A percentile compares a stretch with the other conserved stretches of the same genome.
Evolutionary conservation across 2,329 filamentous ascomycete genomes (phyloP).

Genomic region (Calonectria montana): DNA sequence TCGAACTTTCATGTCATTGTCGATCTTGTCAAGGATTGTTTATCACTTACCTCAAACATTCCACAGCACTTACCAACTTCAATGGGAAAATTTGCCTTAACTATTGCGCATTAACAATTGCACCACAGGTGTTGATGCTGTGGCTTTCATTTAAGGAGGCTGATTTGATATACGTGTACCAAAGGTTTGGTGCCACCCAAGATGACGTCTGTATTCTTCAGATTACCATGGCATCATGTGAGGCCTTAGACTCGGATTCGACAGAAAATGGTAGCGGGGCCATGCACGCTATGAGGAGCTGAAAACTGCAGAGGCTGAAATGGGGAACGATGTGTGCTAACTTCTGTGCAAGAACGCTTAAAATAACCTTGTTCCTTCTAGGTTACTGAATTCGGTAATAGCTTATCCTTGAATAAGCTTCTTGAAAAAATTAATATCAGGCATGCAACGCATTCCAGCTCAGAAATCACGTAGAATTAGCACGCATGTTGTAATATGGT

Average conservation of each 20-base stretch:
- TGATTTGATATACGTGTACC: not conserved
- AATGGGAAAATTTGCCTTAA: not conserved
- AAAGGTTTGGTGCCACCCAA: not conserved
- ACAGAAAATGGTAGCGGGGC: not conserved
- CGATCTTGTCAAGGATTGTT: not conserved
- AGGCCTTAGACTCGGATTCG: accelerated
- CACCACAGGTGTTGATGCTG: not conserved
- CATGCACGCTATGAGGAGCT: not conserved
- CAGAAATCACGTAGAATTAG: not conserved
- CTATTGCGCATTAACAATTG: not conserved
- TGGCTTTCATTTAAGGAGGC: not conserved
- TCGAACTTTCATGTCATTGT: not conserved
- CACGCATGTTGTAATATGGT: not conserved
- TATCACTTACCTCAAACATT: not conserved
- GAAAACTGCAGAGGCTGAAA: not conserved
- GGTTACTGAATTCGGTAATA: not conserved
- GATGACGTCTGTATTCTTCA: not conserved
- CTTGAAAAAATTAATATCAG: not conserved
- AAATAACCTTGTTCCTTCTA: slow-evolving; percentile 1
- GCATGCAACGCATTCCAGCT: not conserved
- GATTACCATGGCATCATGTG: not conserved
- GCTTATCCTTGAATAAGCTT: not conserved
- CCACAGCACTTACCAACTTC: not conserved
- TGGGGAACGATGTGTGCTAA: not conserved
- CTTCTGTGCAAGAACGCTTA: not conserved